Percentiles rank a stretch among this genome's conserved stretches.
Conservation (phyloP, 805 yeast species). For the Starmerella apicola region DNA sequence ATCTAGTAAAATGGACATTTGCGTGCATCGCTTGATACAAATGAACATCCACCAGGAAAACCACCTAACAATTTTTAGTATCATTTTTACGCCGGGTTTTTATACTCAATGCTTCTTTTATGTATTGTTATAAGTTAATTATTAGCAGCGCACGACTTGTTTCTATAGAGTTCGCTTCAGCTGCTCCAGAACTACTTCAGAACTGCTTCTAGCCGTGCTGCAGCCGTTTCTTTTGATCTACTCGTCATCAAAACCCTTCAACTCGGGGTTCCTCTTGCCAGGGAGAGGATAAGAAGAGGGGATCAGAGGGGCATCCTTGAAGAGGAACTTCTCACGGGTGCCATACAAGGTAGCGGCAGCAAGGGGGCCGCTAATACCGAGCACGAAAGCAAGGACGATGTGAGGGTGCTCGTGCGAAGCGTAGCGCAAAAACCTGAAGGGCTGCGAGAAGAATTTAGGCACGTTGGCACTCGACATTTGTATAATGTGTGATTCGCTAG, state of each 20-base stretch:
- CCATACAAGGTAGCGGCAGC: slow-evolving; percentile 50
- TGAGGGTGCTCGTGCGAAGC: slow-evolving; percentile 69
- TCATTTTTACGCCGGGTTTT: no score
- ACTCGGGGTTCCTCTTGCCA: slow-evolving; percentile 20
- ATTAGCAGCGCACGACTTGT: no score
- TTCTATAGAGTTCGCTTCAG: no score
- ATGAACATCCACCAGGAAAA: no score
- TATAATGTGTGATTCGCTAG: slow-evolving; percentile 1
- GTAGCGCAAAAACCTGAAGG: slow-evolving; percentile 38
- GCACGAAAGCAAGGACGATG: slow-evolving; percentile 48
- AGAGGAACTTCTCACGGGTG: slow-evolving; percentile 54
- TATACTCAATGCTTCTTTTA: no score
- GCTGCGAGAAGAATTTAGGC: slow-evolving; percentile 28
- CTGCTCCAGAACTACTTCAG: no score
- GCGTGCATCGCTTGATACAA: no score
- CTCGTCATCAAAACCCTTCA: slow-evolving; percentile 30
- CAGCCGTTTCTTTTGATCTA: no score
- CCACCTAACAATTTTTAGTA: no score
- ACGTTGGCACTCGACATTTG: slow-evolving; percentile 14
- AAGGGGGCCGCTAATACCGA: slow-evolving; percentile 58
- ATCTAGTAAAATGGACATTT: no score
- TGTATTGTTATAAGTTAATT: no score
- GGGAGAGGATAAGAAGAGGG: slow-evolving; percentile 38
- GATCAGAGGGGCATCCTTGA: slow-evolving; percentile 51
- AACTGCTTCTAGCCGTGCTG: no score